A percentile compares a stretch with the other conserved stretches of the same genome.
Conservation (phyloP, 176 grass and related monocot genomes). For the Ananas comosus region DNA sequence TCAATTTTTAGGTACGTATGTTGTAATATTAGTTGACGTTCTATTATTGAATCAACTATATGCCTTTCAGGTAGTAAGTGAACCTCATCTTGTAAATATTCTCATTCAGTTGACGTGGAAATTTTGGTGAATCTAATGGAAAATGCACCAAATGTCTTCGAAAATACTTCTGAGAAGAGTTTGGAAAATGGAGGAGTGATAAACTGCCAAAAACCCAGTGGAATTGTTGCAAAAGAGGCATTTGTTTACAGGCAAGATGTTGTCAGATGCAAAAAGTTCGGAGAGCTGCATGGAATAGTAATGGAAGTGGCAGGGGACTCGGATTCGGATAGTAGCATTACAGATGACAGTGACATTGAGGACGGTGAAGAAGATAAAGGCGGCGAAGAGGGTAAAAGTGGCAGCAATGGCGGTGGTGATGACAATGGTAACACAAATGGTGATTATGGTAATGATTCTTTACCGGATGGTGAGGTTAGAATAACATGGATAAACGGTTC, state of each 20-base stretch:
- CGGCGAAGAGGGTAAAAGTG: constrained; percentile 5
- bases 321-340: constrained; percentile 68
- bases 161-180: constrained; percentile 18
- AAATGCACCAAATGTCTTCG: constrained; percentile 19
- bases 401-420: constrained; percentile 35
- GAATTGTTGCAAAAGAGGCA: constrained; percentile 13
- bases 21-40: too few species aligned
- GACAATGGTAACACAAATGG: constrained; percentile 32
- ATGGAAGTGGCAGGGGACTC: constrained; percentile 77
- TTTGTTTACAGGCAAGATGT: constrained; percentile 93
- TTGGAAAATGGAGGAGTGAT: constrained; percentile 19
- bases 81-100: too few species aligned
- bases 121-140: constrained; percentile 29
- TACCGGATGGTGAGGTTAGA: constrained; percentile 69
- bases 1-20: too few species aligned
- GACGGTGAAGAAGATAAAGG: constrained; percentile 30
- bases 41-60: too few species aligned
- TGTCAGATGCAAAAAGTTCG: constrained; percentile 44
- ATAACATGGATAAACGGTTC: constrained; percentile 62
- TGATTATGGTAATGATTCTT: constrained; percentile 36
- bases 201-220: background rate
- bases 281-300: constrained; percentile 52
- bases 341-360: constrained; percentile 48
- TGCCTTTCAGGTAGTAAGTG: too few species aligned
- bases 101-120: background rate